Base-by-base conservation (phyloP, 2,329 filamentous ascomycete species). In the Pseudocercospora eumusae region DNA sequence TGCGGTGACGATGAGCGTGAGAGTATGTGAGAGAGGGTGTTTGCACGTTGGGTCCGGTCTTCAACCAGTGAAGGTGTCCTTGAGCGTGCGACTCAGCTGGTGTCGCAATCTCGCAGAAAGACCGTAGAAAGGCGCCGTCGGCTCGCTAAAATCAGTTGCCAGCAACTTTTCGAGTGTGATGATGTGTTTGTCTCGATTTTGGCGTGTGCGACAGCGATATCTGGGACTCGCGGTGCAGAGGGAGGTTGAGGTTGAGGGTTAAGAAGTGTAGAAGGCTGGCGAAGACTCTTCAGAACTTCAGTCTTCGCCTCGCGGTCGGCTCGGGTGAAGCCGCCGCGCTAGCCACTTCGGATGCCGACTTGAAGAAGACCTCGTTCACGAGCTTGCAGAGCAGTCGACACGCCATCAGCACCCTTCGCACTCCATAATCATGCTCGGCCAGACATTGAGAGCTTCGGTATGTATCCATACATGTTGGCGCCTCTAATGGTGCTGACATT, bases 41-140 rank as follows among this genome's bases (percentile, higher is more conserved):
- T 61, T 61, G 60, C 44, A 42, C 47, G 57, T 40, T 71, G 68
- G 65, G 69, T 67, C 70, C 70, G 65, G 59, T 56, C 60, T 58
- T 63, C 56, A 80, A 86, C 85, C 84, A 87, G 80, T 85, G 70
- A 87, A 87, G 85, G 85, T 80, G 81, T 87, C 85, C 81, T 80
- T 72, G 75, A 78, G 71, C 61, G 54, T 58, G 61, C 60, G 60
- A 64, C 64, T 54, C 31, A 52, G 55, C 60, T 64, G 57, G 61
- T 61, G 57, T 57, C 62, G 64, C 61, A 50, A 60, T 70, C 70
- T 74, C 71, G 66, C 67, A 71, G 69, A 71, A 65, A 61, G 69
- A 68, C 67, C 69, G 68, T 66, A 58, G 58, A 59, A 66, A 60
- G 42, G 61, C 73, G 74, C 75, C 56, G 67, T 67, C 63, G 60